Base-by-base conservation (phyloP, 306 rosid species). In the Carpinus viminea region DNA sequence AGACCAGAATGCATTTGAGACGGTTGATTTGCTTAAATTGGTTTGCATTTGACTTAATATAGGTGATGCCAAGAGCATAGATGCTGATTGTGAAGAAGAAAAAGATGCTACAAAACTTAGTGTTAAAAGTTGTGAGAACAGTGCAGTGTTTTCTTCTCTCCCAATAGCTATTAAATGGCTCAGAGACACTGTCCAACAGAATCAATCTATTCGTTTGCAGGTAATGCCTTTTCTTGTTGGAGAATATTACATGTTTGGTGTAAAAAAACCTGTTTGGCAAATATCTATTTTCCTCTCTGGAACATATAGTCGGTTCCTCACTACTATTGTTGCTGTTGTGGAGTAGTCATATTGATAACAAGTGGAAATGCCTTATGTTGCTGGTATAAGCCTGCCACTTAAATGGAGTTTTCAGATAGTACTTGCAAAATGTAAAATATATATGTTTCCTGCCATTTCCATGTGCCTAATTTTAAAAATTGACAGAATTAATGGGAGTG, bases 131-230 rank as follows among this genome's bases (percentile, higher is more conserved):
- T 90, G 89, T 36, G 93, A 83, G 76, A 82, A 88, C 68, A 91
- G 97, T 85, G 90, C 90, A 18, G 97, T 94, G 64, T 94, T 94
- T 87, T 82, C 92, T 17, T 92, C 98, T 61, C 88, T 94, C 81
- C 94, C 96, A 1, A 72, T 86, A 72, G 98, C 89, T 45, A 81
- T 92, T 79, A 88, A 92, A 78, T 94, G 96, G 94, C 96, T 94
- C 75, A 85, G 95, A 83, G 90, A 88, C 76, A 89, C 81, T 13
- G 90, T 85, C 74, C 87, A 81, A 66, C 89, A 74, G 81, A 92
- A 90, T 65, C 85, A 78, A 81, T 88, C 93, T 54, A 68, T 85
- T 74, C 92, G 94, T 60, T 84, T 90, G 74, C 97, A 94, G 97
- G 98, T 94, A 87, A 79, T 72, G 21, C 60, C 31, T 18, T 24